A percentile compares a stretch with the other conserved stretches of the same genome.
Conservation (phyloP, 2,329 filamentous ascomycete species). For the Phialophora macrospora region DNA sequence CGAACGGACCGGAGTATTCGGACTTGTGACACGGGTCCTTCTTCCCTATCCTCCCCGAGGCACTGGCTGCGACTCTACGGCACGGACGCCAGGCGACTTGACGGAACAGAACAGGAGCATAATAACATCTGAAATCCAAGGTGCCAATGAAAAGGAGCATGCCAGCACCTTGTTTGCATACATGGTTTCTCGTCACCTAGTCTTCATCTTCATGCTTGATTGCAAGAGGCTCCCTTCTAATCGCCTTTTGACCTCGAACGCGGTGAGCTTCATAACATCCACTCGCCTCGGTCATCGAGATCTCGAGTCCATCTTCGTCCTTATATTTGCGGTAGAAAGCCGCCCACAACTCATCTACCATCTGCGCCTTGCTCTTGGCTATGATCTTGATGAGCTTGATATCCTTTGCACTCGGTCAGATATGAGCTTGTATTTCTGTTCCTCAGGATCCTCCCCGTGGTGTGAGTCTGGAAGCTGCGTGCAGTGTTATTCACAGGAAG, state of each 20-base stretch:
- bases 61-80: no score
- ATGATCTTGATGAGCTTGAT: not conserved
- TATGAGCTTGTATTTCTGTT: conserved; percentile 4
- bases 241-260: no score
- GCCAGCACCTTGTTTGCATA: no score
- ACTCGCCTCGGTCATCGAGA: not conserved
- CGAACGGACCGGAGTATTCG: no score
- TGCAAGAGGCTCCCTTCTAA: no score
- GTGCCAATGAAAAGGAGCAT: no score
- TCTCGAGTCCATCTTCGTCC: not conserved
- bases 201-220: no score
- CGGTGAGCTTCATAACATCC: not conserved
- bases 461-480: not conserved
- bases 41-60: no score
- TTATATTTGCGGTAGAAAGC: conserved; percentile 1
- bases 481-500: not conserved
- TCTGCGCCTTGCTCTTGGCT: not conserved
- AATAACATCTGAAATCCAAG: no score
- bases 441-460: not conserved
- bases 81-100: no score
- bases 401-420: conserved; percentile 2
- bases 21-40: no score
- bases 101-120: not conserved
- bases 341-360: not conserved
- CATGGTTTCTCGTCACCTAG: no score